These are phyloP conservation scores for Globisporangium abappressorium DNA, from an alignment of 352 stramenopile genomes.

Conservation along the genomic window DNA sequence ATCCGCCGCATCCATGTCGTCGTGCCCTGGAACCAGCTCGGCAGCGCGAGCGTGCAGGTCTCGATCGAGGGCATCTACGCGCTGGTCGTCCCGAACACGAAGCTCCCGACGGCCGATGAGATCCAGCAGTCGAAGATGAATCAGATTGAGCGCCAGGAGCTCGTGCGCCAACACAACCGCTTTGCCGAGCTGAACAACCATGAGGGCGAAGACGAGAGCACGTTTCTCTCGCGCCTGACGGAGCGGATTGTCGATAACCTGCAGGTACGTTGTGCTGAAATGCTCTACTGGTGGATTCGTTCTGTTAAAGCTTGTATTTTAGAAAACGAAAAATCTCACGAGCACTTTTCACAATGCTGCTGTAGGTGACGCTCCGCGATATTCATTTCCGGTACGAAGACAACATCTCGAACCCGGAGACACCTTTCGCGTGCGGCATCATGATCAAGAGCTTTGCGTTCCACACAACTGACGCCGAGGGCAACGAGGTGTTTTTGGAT, in stretches of 20 bases:
- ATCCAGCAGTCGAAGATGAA: conserved; percentile 55
- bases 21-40: conserved; percentile 86
- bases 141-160: conserved; percentile 60
- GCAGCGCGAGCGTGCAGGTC: conserved; percentile 73
- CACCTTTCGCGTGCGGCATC: conserved; percentile 68
- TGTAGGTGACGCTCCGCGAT: conserved; percentile 54
- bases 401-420: conserved; percentile 49
- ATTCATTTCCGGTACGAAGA: conserved; percentile 83
- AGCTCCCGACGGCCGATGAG: conserved; percentile 46
- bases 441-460: conserved; percentile 67
- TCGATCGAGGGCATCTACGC: conserved; percentile 69
- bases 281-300: background rate
- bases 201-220: conserved; percentile 63
- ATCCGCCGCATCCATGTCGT: conserved; percentile 67
- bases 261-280: conserved; percentile 20
- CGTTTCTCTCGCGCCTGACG: conserved; percentile 75
- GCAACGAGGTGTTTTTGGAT: conserved; percentile 67
- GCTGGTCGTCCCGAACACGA: conserved; percentile 63
- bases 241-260: conserved; percentile 79
- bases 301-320: background rate
- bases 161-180: conserved; percentile 65
- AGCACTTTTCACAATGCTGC: background rate
- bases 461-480: conserved; percentile 70
- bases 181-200: conserved; percentile 44
- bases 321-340: background rate